A percentile compares a stretch with the other conserved stretches of the same genome.
Evolutionary conservation across 257 asterid genomes (phyloP).

Genomic region (Paulownia fortunei): DNA sequence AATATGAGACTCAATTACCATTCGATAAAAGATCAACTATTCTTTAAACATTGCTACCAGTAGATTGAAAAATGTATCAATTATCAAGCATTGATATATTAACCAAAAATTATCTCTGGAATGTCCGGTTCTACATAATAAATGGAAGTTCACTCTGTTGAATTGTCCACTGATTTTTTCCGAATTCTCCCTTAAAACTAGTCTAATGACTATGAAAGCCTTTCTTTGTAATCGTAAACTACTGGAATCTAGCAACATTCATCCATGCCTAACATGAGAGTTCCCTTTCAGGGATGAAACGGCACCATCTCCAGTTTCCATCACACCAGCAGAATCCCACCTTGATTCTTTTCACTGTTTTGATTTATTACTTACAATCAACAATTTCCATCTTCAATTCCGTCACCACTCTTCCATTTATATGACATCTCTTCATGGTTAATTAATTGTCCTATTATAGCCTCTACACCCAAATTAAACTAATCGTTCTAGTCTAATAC

Average conservation of each 20-base stretch:
- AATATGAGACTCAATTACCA: background rate
- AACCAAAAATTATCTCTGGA: background rate
- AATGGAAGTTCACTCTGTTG: background rate
- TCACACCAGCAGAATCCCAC: background rate
- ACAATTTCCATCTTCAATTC: background rate
- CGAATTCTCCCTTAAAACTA: background rate
- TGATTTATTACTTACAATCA: background rate
- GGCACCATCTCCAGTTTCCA: background rate
- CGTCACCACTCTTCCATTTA: slow-evolving; percentile 15
- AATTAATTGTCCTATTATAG: background rate
- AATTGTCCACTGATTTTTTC: background rate
- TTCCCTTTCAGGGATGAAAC: background rate
- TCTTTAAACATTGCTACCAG: background rate
- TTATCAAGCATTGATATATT: background rate
- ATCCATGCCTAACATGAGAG: slow-evolving; percentile 4
- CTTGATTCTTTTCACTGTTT: background rate
- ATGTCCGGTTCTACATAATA: background rate
- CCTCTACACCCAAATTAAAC: slow-evolving; percentile 20
- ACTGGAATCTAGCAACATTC: slow-evolving; percentile 14
- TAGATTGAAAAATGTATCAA: slow-evolving; percentile 1
- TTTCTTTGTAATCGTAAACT: slow-evolving; percentile 1
- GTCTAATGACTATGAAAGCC: background rate
- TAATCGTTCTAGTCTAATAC: background rate
- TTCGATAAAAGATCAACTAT: background rate
- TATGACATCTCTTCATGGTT: background rate